Evolutionary conservation across 164 flowering plant species (phyloP).

Genomic region (Vitis rotundifolia): DNA sequence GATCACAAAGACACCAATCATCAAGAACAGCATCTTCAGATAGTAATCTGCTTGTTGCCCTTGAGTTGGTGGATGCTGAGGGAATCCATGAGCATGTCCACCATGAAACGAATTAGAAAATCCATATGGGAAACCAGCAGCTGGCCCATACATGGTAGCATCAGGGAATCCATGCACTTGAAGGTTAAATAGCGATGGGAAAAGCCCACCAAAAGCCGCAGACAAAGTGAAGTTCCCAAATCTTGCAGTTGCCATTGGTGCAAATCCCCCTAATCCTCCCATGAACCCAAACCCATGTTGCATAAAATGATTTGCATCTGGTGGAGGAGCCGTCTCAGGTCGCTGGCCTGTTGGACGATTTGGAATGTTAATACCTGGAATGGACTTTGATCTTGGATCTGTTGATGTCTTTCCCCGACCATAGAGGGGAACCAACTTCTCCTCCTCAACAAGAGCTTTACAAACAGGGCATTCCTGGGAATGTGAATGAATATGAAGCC

Average conservation of each 20-base stretch:
- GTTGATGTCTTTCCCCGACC: constrained; percentile 57
- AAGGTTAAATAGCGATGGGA: constrained; percentile 54
- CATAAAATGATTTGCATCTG: constrained; percentile 35
- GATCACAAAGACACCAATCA: constrained; percentile 49
- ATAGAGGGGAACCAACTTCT: constrained; percentile 63
- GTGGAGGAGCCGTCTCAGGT: constrained; percentile 56
- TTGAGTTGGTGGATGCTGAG: constrained; percentile 30
- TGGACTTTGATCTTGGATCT: constrained; percentile 59
- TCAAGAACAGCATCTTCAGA: constrained; percentile 47
- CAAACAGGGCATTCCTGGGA: constrained; percentile 68
- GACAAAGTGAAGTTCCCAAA: constrained; percentile 56
- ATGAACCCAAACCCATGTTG: constrained; percentile 40
- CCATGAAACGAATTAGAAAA: constrained; percentile 53
- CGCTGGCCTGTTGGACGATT: constrained; percentile 66
- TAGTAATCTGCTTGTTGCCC: constrained; percentile 46
- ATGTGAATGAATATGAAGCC: constrained; percentile 58
- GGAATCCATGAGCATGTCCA: constrained; percentile 47
- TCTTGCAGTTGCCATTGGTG: constrained; percentile 46
- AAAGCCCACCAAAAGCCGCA: constrained; percentile 61
- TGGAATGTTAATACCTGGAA: constrained; percentile 57
- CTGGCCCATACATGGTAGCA: constrained; percentile 33
- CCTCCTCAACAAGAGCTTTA: constrained; percentile 60
- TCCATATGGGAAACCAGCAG: constrained; percentile 36
- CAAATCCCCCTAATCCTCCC: constrained; percentile 47
- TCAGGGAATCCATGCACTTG: constrained; percentile 50